These are phyloP conservation scores for Amanita fuliginea DNA, from an alignment of 768 basidiomycete genomes.

Conservation along the genomic window DNA sequence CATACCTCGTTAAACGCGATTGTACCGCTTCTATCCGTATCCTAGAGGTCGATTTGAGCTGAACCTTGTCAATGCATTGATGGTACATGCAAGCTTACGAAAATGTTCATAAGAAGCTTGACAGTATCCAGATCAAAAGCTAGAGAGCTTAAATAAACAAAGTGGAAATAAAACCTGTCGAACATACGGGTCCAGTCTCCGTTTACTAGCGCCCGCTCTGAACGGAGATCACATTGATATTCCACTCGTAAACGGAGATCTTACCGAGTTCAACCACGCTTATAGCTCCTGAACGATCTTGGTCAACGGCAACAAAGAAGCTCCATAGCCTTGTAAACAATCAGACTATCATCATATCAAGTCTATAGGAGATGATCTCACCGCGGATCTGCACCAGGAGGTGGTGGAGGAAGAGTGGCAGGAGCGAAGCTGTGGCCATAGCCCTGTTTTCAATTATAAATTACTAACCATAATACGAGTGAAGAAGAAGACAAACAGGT, in stretches of 20 bases:
- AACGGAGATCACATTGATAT: too few relatives aligned
- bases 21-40: conserved; percentile 65
- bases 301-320: conserved; percentile 65
- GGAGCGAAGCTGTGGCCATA: conserved; percentile 25
- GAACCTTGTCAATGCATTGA: not conserved
- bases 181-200: conserved; percentile 70
- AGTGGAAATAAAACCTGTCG: not conserved
- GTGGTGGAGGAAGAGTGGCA: conserved; percentile 28
- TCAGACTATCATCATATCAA: not conserved
- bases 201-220: conserved; percentile 39
- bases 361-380: conserved; percentile 14
- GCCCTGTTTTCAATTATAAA: not conserved
- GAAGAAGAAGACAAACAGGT: conserved; percentile 11
- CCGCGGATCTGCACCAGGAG: conserved; percentile 69
- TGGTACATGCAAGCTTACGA: conserved; percentile 33
- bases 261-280: conserved; percentile 54
- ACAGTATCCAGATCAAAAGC: conserved; percentile 83
- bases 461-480: not conserved
- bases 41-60: conserved; percentile 19
- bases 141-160: conserved; percentile 13
- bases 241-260: conserved; percentile 15
- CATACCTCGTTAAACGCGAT: conserved; percentile 69
- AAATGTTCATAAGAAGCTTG: conserved; percentile 75
- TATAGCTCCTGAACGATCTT: conserved; percentile 59
- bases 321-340: conserved; percentile 44